Percentiles rank a stretch among this genome's conserved stretches.
Evolutionary conservation across 1,139 yeast genomes (phyloP).

Genomic region (Yarrowia galli): DNA sequence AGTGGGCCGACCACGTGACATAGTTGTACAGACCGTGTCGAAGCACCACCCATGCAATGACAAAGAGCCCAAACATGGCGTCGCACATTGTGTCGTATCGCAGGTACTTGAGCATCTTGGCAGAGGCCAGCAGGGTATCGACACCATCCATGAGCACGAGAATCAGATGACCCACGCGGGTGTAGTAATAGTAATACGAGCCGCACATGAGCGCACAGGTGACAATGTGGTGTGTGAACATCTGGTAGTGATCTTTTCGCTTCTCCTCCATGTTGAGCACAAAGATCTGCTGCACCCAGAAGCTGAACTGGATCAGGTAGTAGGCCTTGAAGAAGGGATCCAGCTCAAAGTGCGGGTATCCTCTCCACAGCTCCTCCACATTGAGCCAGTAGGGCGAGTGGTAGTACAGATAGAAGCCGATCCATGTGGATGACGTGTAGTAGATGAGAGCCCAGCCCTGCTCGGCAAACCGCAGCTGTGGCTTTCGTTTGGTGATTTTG

Average conservation of each 20-base stretch:
- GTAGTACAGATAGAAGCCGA: slow-evolving; percentile 66
- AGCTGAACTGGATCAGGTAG: slow-evolving; percentile 73
- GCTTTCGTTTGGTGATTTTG: slow-evolving; percentile 60
- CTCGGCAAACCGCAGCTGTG: slow-evolving; percentile 76
- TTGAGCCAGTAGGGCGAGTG: slow-evolving; percentile 67
- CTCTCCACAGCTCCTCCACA: slow-evolving; percentile 66
- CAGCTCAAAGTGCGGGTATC: slow-evolving; percentile 73
- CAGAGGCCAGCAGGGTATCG: slow-evolving; percentile 73
- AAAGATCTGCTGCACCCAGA: slow-evolving; percentile 82
- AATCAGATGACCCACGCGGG: slow-evolving; percentile 80
- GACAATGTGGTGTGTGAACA: slow-evolving; percentile 88
- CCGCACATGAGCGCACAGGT: slow-evolving; percentile 74
- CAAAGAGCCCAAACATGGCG: slow-evolving; percentile 68
- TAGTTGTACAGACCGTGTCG: slow-evolving; percentile 81
- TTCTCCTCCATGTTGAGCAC: slow-evolving; percentile 77
- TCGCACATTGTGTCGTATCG: slow-evolving; percentile 71
- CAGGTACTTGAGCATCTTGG: slow-evolving; percentile 79
- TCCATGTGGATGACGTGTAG: slow-evolving; percentile 61
- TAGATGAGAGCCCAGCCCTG: slow-evolving; percentile 84
- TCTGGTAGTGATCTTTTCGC: slow-evolving; percentile 83
- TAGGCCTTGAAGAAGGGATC: slow-evolving; percentile 63
- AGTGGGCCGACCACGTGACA: slow-evolving; percentile 57
- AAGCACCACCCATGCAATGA: slow-evolving; percentile 70
- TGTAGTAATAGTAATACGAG: slow-evolving; percentile 74
- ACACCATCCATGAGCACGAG: slow-evolving; percentile 83